These are phyloP conservation scores for Linanthus parryae DNA, from an alignment of 148 eudicot species.

Conservation along the genomic window DNA sequence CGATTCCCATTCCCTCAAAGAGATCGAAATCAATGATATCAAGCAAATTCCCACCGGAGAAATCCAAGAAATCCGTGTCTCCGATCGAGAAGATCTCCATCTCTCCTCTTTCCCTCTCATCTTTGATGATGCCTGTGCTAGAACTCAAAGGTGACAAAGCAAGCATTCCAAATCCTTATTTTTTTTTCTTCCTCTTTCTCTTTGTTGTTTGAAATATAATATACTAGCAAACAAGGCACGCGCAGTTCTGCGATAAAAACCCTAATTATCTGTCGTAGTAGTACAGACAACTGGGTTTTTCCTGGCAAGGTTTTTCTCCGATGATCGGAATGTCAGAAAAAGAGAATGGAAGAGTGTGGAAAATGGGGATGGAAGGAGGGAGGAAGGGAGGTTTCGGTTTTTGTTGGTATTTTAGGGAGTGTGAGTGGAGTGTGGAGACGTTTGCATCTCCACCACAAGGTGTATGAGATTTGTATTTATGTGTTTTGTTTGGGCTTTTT, in stretches of 20 bases:
- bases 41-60: slow-evolving; percentile 24
- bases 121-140: slow-evolving; percentile 14
- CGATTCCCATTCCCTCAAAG: slow-evolving; percentile 31
- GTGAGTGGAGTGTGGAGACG: slow-evolving; percentile 8
- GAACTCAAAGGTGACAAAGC: slow-evolving; percentile 29
- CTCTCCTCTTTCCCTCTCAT: slow-evolving; percentile 24
- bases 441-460: slow-evolving; percentile 11
- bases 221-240: neutral
- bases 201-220: too few species aligned
- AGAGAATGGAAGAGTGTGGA: too few species aligned
- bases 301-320: neutral
- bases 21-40: slow-evolving; percentile 54
- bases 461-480: slow-evolving; percentile 20
- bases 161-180: slow-evolving; percentile 28
- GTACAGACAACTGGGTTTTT: neutral
- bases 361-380: slow-evolving; percentile 4
- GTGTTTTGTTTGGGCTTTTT: slow-evolving; percentile 20
- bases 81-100: slow-evolving; percentile 19
- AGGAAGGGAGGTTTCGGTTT: neutral
- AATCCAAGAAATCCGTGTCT: slow-evolving; percentile 32
- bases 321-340: neutral
- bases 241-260: too few species aligned
- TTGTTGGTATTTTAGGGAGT: slow-evolving; percentile 3
- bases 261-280: too few species aligned
- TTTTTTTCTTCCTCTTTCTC: too few species aligned